A percentile compares a stretch with the other conserved stretches of the same genome.
Evolutionary conservation across 331 rosid species (phyloP).

Genomic region (Arachis monticola): DNA sequence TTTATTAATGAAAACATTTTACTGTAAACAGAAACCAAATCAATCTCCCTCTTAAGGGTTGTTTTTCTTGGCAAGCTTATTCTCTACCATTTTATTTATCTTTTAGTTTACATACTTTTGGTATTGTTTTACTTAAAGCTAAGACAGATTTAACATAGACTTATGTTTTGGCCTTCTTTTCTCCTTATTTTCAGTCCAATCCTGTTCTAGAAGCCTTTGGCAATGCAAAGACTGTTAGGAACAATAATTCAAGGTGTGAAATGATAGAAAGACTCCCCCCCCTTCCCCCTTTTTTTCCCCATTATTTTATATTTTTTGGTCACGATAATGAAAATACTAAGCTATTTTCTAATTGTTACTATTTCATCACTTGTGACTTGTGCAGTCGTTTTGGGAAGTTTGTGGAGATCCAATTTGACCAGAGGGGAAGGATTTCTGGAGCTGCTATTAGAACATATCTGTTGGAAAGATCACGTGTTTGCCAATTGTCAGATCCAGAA

Average conservation of each 20-base stretch:
- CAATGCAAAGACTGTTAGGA: conserved; percentile 96
- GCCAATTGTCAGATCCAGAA: conserved; percentile 96
- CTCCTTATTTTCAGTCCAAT: conserved; percentile 77
- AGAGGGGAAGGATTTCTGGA: conserved; percentile 94
- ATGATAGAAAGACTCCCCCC: neutral
- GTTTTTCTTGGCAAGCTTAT: neutral
- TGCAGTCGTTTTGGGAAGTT: conserved; percentile 99
- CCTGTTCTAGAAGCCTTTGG: conserved; percentile 99
- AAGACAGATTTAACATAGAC: too few species aligned
- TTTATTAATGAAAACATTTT: too few species aligned
- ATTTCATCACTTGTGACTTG: conserved; percentile 30
- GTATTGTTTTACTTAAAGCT: too few species aligned
- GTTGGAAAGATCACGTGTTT: conserved; percentile 98
- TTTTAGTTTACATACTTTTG: too few species aligned
- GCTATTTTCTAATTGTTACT: conserved; percentile 21
- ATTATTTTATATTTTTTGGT: neutral
- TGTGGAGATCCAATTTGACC: conserved; percentile 98
- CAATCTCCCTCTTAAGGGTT: neutral
- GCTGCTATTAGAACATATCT: conserved; percentile 98
- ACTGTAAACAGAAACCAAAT: too few species aligned
- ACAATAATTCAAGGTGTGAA: conserved; percentile 89
- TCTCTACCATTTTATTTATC: too few species aligned
- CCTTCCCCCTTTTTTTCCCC: neutral
- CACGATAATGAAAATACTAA: neutral
- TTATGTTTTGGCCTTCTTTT: neutral